Evolutionary conservation across 768 basidiomycete species (phyloP).

Genomic region (Gymnopilus dilepis): DNA sequence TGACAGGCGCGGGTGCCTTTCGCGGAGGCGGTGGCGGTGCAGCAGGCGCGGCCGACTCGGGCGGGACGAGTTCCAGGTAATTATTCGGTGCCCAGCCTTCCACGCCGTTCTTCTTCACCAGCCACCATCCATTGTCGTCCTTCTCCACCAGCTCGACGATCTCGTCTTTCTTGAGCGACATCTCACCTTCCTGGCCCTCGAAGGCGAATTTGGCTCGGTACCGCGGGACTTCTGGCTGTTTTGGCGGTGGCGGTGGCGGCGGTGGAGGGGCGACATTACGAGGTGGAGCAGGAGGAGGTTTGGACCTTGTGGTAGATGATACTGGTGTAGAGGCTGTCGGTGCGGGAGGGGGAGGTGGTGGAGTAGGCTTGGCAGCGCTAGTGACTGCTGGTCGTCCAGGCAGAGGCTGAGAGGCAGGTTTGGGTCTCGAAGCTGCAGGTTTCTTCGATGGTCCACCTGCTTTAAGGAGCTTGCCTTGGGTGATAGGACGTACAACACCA

Average conservation of each 20-base stretch:
- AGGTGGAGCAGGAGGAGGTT: conserved; percentile 41
- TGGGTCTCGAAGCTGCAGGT: conserved; percentile 44
- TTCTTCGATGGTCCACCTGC: conserved; percentile 77
- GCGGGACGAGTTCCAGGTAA: conserved; percentile 83
- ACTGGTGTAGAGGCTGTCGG: conserved; percentile 31
- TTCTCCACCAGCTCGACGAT: conserved; percentile 91
- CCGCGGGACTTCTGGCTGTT: conserved; percentile 69
- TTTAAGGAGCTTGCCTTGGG: conserved; percentile 79
- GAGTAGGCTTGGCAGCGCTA: conserved; percentile 37
- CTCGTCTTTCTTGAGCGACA: conserved; percentile 89
- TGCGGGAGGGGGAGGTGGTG: conserved; percentile 24
- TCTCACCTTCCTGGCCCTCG: conserved; percentile 90
- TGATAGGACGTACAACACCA: conserved; percentile 83
- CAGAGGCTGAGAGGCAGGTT: conserved; percentile 67
- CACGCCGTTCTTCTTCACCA: conserved; percentile 78
- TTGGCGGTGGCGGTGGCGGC: conserved; percentile 60
- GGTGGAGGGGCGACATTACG: conserved; percentile 48
- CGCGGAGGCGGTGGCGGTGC: conserved; percentile 77
- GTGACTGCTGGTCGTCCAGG: conserved; percentile 61
- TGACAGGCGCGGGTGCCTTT: conserved; percentile 40
- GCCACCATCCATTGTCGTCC: conserved; percentile 98
- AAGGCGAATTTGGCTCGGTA: conserved; percentile 95
- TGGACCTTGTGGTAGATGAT: conserved; percentile 32
- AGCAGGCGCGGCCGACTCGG: conserved; percentile 64
- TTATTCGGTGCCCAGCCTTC: conserved; percentile 98